Base-by-base conservation (phyloP, 345 rosid genomes). In the Citrus cavaleriei region DNA sequence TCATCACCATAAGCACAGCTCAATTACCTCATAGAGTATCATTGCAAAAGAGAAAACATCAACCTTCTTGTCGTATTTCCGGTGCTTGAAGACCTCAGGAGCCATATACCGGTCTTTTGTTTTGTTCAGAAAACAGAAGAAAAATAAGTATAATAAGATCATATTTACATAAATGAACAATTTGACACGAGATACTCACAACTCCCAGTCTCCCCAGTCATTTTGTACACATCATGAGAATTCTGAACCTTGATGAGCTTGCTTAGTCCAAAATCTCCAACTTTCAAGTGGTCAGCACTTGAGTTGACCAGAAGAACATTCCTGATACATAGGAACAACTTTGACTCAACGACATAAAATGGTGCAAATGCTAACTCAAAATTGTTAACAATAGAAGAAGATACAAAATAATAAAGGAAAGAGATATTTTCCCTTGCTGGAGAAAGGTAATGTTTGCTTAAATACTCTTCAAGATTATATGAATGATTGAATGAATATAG, bases 121-220 rank as follows among this genome's bases (percentile, higher is more conserved):
- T 80, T 80, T 74, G 27, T 59, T 10, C 77, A 51, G 79, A 63
- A 28, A 72, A 74, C 13, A 3, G 54, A 49, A 63, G 79, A 59
- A 65, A 83, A 64, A 77, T 79, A 63, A 86, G 82, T 64, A 72
- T 37, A 32, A 79, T 62, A 82, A 64, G 61, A 72, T 72, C 54
- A 42, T 27, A 62, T 37, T 46, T 72, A 34, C 59, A 78, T 65
- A 18, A 19, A 57, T 37, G 61, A 70, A 40, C 72, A 82, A 42
- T 65, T 67, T 46, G 40, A 24, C 10, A 61, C 68, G 42, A 83
- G 76, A 84, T 60, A 92, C 99, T 91, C 77, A 93, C 98, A 96
- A 71, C 99, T 96, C 80, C 99, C 99, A 1, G 99, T 94, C 87
- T 96, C 97, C 66, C 99, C 99, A 51, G 99, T 94, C 99, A 94